Evolutionary conservation across 306 rosid genomes (phyloP), one percentile per base, ranked within the genome.

Genomic region (Hippophae tibetana): DNA sequence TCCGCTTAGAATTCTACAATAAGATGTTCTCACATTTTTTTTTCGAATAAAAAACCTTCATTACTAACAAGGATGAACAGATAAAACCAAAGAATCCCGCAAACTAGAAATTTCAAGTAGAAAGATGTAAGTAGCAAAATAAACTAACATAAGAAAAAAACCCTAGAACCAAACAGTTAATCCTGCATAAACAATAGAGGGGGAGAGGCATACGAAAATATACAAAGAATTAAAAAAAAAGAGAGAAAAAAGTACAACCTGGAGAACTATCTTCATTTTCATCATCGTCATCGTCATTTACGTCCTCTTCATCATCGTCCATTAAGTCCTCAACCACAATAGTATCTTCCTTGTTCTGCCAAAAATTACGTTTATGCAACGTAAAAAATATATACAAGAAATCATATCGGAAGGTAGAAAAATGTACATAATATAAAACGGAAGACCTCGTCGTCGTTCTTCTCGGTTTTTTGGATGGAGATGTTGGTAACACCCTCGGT

Each of bases 261-360:
- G 43, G 81, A 43, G 68, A 74, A 1, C 78, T 86, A 0, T 81
- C 95, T 47, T 84, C 93, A 0, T 66, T 74, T 3, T 76, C 88
- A 0, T 81, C 89, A 0, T 80, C 94, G 0, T 83, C 86, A 0
- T 81, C 89, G 0, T 86, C 89, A 0, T 73, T 88, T 0, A 74
- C 84, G 0, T 79, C 89, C 0, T 55, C 84, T 0, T 82, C 79
- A 5, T 82, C 82, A 6, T 82, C 88, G 8, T 84, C 89, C 68
- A 84, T 87, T 23, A 84, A 86, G 45, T 87, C 95, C 79, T 87
- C 93, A 5, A 87, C 80, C 48, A 82, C 67, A 11, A 84, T 87
- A 52, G 78, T 79, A 56, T 80, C 85, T 6, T 80, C 86, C 27
- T 66, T 53, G 13, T 72, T 76, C 89, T 82, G 60, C n/a, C 18